Conservation (phyloP, 1,284 basidiomycete genomes). For the Porogramme epimiltina region DNA sequence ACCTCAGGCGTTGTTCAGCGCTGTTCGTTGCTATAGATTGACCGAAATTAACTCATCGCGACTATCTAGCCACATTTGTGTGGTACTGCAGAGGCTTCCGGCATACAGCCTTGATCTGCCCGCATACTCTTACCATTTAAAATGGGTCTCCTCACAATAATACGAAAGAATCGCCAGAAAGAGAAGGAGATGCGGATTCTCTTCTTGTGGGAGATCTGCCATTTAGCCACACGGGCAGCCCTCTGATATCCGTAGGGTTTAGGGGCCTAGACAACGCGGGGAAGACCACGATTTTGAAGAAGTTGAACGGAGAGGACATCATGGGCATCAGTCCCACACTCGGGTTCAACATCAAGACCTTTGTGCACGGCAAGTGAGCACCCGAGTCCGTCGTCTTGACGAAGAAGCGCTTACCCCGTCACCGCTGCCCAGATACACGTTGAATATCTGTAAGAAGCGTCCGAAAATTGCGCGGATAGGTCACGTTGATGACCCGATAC, state of each 20-base stretch:
- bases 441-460: conserved; percentile 96
- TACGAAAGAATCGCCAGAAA: conserved; percentile 93
- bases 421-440: conserved; percentile 70
- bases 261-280: conserved; percentile 99
- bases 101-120: too few species aligned
- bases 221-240: too few species aligned
- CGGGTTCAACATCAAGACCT: conserved; percentile 99
- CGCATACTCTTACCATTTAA: too few species aligned
- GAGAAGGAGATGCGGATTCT: conserved; percentile 96
- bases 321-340: conserved; percentile 89
- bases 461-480: neutral
- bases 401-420: too few species aligned
- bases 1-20: too few species aligned
- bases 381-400: neutral
- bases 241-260: conserved; percentile 11
- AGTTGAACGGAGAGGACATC: conserved; percentile 90
- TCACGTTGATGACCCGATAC: conserved; percentile 10
- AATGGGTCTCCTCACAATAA: conserved; percentile 95
- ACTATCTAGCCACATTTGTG: too few species aligned
- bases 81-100: too few species aligned
- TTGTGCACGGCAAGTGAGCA: conserved; percentile 84
- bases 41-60: too few species aligned
- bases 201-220: conserved; percentile 72
- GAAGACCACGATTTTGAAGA: conserved; percentile 97
- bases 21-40: too few species aligned